phyloP scores from a whole-genome alignment of 73 alveolate species.

The Effrenium voratum region DNA sequence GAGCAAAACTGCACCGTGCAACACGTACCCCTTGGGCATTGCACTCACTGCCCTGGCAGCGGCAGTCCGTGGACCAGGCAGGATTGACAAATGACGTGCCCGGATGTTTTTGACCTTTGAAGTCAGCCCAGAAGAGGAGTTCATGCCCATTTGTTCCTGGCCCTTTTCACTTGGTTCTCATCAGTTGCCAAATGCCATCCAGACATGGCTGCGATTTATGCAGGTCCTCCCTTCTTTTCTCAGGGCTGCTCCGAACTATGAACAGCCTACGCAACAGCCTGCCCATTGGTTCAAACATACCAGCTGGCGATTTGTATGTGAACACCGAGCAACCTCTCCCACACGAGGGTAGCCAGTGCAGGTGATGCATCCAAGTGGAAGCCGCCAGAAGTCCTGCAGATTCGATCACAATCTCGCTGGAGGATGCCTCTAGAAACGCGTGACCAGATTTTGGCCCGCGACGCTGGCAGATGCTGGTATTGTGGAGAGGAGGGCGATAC shows the following conservation, averaged over 20 bases:
- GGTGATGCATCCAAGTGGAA: slow-evolving; percentile 67
- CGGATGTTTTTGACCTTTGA: too few relatives aligned
- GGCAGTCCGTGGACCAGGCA: slow-evolving; percentile 80
- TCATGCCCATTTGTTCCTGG: too few relatives aligned
- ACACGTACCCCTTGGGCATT: slow-evolving; percentile 56
- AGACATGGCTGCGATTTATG: too few relatives aligned
- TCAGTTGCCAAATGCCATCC: too few relatives aligned
- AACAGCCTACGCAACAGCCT: too few relatives aligned
- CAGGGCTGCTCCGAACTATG: too few relatives aligned
- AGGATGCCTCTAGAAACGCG: slow-evolving; percentile 47
- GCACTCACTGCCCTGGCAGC: slow-evolving; percentile 51
- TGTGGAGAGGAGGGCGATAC: slow-evolving; percentile 48
- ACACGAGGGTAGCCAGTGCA: not conserved
- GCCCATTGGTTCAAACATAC: too few relatives aligned
- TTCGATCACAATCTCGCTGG: slow-evolving; percentile 71
- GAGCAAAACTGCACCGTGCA: slow-evolving; percentile 6
- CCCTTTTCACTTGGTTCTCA: too few relatives aligned
- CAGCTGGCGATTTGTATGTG: not conserved
- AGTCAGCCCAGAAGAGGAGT: too few relatives aligned
- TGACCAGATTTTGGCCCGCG: slow-evolving; percentile 12
- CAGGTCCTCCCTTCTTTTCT: too few relatives aligned
- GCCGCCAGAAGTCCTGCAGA: slow-evolving; percentile 77
- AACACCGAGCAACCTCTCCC: not conserved
- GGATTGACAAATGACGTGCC: too few relatives aligned
- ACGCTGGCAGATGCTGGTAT: slow-evolving; percentile 57